Evolutionary conservation across 2,329 filamentous ascomycete genomes (phyloP), one percentile per base, ranked within the genome.

Genomic region (Diplodia sapinea): DNA sequence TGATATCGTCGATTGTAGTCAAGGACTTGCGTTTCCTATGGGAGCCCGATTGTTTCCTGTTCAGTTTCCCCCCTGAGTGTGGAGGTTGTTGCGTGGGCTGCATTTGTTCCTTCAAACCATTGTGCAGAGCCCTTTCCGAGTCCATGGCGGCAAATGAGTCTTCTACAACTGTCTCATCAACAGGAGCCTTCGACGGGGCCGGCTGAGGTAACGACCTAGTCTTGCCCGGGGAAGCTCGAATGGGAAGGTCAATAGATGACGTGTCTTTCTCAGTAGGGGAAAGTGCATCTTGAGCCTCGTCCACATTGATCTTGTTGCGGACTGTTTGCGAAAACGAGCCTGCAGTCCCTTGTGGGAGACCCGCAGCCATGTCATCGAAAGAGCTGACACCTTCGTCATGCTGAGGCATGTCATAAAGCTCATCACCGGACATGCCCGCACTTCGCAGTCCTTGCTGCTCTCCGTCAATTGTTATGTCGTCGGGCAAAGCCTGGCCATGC

Each of bases 11-110:
- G 0, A 43, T 50, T 8, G 70, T 52, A 12, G 70, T 70, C 26
- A 47, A 12, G 9, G 70, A 70, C 36, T 73, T 76, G 29, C 73
- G 75, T 64, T 75, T 77, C 65, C 13, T 51, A 12, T 51, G 43
- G 13, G 33, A 57, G n/a, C 33, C 20, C 15, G 54, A 17, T 13
- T 36, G 2, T 13, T 15, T 36, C 17, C n/a, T 57, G n/a, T 40
- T 38, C 1, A 3, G 7, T 38, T 20, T 23, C 20, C 15, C 26
- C 1, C n/a, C 26, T 3, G 13, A 2, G 5, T 63, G 51, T 1
- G 47, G 7, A 6, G 31, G 17, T 38, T 31, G 29, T 31, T 51
- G 59, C 12, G 51, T 36, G 3, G 29, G 5, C 17, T 38, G 29
- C 12, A 17, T n/a, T 12, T 47, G 36, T 6, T 33, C 15, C 40